Evolutionary conservation across 2,329 filamentous ascomycete species (phyloP).

Genomic region (Aspergillus terreus): DNA sequence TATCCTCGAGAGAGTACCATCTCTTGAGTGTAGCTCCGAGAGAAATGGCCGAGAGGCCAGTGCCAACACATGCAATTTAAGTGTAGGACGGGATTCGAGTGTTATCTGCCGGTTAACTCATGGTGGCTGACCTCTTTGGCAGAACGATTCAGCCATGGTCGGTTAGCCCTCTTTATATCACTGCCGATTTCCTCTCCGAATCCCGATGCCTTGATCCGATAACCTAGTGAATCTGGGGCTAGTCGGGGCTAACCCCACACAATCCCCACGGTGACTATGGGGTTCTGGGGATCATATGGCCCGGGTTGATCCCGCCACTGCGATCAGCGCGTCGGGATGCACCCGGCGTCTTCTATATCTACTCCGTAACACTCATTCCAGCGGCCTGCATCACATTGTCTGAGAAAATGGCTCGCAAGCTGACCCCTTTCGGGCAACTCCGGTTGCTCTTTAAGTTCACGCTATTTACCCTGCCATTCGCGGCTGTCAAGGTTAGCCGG

Average conservation of each 20-base stretch:
- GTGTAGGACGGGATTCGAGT: conserved; percentile 17
- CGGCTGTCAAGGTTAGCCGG: neutral
- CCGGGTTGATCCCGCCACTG: neutral
- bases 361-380: no score
- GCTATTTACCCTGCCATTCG: neutral
- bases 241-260: no score
- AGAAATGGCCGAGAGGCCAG: conserved; percentile 58
- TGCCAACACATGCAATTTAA: conserved; percentile 45
- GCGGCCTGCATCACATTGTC: neutral
- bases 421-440: neutral
- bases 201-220: no score
- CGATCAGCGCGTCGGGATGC: neutral
- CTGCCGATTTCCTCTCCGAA: no score
- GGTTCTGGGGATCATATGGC: no score
- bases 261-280: no score
- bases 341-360: neutral
- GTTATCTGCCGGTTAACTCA: neutral
- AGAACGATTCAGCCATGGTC: no score
- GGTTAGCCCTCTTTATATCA: no score
- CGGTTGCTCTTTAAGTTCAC: neutral
- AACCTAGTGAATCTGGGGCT: no score
- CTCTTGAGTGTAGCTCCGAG: conserved; percentile 56
- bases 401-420: neutral
- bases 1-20: conserved; percentile 55
- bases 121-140: neutral